Evolutionary conservation across 306 rosid species (phyloP).

Genomic region (Rosa lucieae): DNA sequence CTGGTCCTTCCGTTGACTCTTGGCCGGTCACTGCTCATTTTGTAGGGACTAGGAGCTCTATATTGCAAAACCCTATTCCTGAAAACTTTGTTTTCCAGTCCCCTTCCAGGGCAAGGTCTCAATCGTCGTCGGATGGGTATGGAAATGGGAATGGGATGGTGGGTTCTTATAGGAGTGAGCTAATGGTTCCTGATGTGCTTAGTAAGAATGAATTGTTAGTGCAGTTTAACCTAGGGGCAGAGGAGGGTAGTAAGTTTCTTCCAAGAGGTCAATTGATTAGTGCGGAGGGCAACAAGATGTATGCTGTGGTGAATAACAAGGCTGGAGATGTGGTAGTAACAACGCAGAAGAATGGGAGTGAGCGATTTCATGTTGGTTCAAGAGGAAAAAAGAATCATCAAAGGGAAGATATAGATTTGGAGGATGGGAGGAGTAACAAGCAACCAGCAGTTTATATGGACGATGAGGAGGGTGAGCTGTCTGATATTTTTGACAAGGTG

Average conservation of each 20-base stretch:
- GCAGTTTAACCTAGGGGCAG: slow-evolving; percentile 61
- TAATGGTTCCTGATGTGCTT: slow-evolving; percentile 26
- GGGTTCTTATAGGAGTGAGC: slow-evolving; percentile 31
- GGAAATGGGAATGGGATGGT: slow-evolving; percentile 22
- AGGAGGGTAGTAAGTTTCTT: slow-evolving; percentile 65
- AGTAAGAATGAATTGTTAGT: slow-evolving; percentile 47
- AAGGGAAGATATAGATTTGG: slow-evolving; percentile 43
- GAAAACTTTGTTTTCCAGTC: slow-evolving; percentile 52
- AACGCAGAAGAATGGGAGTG: slow-evolving; percentile 41
- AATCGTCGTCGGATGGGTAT: slow-evolving; percentile 24
- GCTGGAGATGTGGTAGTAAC: slow-evolving; percentile 25
- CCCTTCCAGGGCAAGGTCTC: slow-evolving; percentile 24
- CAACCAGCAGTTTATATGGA: slow-evolving; percentile 42
- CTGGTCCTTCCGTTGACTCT: slow-evolving; percentile 31
- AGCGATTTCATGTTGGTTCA: slow-evolving; percentile 20
- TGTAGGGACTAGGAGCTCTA: slow-evolving; percentile 33
- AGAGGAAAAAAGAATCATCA: slow-evolving; percentile 52
- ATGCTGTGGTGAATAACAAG: slow-evolving; percentile 17
- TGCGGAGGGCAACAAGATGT: slow-evolving; percentile 24
- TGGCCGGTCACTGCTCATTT: slow-evolving; percentile 24
- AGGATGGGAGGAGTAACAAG: slow-evolving; percentile 58
- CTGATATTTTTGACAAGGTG: slow-evolving; percentile 57
- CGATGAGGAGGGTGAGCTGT: slow-evolving; percentile 35
- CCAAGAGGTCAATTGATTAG: slow-evolving; percentile 44
- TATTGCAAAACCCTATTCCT: slow-evolving; percentile 33